Conservation (phyloP, 208 protist genomes). For the Lotmaria passim region DNA sequence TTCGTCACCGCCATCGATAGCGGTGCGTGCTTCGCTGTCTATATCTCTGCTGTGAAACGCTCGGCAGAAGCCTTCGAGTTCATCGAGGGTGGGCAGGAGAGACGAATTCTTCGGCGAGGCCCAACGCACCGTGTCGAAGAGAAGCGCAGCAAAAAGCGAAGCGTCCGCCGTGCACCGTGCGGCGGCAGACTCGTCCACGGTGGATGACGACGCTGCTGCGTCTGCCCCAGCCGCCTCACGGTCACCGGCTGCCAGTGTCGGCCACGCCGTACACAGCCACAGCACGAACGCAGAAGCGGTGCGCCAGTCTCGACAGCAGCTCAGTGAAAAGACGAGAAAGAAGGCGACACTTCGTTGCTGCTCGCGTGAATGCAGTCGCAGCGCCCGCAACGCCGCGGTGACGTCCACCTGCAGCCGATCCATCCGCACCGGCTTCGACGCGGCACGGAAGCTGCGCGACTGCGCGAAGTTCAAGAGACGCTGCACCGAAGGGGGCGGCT, state of each 20-base stretch:
- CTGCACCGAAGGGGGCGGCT: not conserved
- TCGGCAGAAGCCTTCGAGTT: constrained; percentile 5
- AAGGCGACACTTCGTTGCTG: constrained; percentile 19
- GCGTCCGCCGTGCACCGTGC: not conserved
- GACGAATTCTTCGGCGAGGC: not conserved
- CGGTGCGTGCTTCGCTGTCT: not conserved
- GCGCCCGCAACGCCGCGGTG: constrained; percentile 4
- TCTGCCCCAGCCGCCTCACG: no score
- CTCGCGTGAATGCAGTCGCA: constrained; percentile 9
- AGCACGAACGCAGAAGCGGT: constrained; percentile 11
- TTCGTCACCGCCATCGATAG: not conserved
- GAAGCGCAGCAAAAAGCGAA: constrained; percentile 17
- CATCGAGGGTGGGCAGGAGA: constrained; percentile 13
- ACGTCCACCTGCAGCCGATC: not conserved
- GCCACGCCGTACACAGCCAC: constrained; percentile 17
- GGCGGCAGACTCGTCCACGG: not conserved
- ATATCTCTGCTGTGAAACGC: not conserved
- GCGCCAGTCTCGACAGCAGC: constrained; percentile 15
- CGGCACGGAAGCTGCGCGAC: constrained; percentile 5
- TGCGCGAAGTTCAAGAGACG: constrained; percentile 2
- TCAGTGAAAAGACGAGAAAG: constrained; percentile 12
- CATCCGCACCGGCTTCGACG: not conserved
- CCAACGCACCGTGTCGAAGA: constrained; percentile 16
- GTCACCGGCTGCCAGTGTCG: not conserved
- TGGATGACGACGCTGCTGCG: not conserved